Evolutionary conservation across 2,329 filamentous ascomycete genomes (phyloP).

Genomic region (Tolypocladium tropicale): DNA sequence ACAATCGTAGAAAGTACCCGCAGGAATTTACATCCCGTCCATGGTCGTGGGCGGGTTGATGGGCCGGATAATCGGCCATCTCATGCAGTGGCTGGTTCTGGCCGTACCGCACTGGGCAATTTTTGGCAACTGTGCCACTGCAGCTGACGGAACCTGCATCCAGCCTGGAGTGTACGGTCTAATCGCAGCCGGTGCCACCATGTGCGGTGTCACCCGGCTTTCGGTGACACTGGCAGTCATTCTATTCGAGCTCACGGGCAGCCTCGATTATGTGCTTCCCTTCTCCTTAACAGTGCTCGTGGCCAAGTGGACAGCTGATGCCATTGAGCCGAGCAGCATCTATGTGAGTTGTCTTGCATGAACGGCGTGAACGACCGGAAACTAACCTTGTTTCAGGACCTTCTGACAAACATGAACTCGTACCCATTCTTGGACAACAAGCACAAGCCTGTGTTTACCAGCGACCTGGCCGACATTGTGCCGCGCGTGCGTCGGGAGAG

Average conservation of each 20-base stretch:
- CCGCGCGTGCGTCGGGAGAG: constrained; percentile 63
- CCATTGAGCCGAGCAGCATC: constrained; percentile 86
- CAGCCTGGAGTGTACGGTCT: constrained; percentile 95
- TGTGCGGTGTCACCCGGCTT: constrained; percentile 92
- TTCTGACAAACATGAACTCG: constrained; percentile 92
- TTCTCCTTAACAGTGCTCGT: constrained; percentile 89
- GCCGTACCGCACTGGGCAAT: constrained; percentile 60
- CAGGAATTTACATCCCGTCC: constrained; percentile 94
- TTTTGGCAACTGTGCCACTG: constrained; percentile 63
- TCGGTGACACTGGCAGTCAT: constrained; percentile 93
- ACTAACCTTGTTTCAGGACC: constrained; percentile 44
- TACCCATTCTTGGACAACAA: constrained; percentile 98
- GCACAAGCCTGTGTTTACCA: constrained; percentile 81
- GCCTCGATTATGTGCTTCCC: constrained; percentile 86
- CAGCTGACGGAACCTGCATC: constrained; percentile 70
- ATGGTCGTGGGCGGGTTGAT: constrained; percentile 96
- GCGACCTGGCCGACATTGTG: constrained; percentile 78
- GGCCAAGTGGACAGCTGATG: constrained; percentile 97
- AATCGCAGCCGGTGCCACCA: constrained; percentile 88
- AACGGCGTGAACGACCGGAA: background rate
- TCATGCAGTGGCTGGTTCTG: constrained; percentile 72
- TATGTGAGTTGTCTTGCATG: constrained; percentile 47
- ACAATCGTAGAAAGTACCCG: constrained; percentile 63
- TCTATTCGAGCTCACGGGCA: constrained; percentile 90
- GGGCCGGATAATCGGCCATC: constrained; percentile 78